A percentile compares a stretch with the other conserved stretches of the same genome.
These are phyloP conservation scores for Mycena haematopus DNA, from an alignment of 768 basidiomycete species.

Conservation along the genomic window DNA sequence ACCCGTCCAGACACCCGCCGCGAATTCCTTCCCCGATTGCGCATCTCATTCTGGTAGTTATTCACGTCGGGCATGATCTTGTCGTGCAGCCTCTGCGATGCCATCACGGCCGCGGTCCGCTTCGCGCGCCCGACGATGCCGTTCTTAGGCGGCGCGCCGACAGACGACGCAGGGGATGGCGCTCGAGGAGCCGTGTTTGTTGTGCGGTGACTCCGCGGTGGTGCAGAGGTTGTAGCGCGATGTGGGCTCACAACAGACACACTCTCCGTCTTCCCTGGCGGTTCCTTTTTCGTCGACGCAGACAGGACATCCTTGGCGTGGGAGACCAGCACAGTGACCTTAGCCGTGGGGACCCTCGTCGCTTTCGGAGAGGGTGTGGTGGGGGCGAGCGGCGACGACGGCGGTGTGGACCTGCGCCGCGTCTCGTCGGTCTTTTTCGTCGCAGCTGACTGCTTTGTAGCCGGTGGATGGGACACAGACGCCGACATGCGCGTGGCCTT, in stretches of 20 bases:
- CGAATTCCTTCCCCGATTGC: slow-evolving; percentile 42
- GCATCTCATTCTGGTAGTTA: slow-evolving; percentile 72
- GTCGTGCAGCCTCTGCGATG: slow-evolving; percentile 60
- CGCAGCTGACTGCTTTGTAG: background rate
- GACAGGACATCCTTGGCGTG: background rate
- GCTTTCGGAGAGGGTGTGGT: background rate
- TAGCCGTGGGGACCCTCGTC: slow-evolving; percentile 1
- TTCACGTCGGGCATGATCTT: slow-evolving; percentile 82
- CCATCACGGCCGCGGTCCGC: slow-evolving; percentile 52
- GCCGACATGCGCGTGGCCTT: background rate
- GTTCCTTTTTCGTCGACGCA: slow-evolving; percentile 11
- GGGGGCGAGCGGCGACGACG: slow-evolving; percentile 22
- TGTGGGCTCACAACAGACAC: slow-evolving; percentile 6
- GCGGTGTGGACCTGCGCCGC: slow-evolving; percentile 17
- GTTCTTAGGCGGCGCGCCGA: slow-evolving; percentile 15
- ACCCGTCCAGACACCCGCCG: slow-evolving; percentile 42
- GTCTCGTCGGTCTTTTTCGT: background rate
- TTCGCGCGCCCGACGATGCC: slow-evolving; percentile 34
- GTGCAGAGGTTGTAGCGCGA: slow-evolving; percentile 19
- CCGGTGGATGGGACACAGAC: background rate
- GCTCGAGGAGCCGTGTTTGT: background rate
- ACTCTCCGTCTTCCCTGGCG: slow-evolving; percentile 10
- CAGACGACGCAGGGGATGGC: slow-evolving; percentile 29
- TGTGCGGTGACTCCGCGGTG: slow-evolving; percentile 7
- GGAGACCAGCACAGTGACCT: slow-evolving; percentile 7